Base-by-base conservation (phyloP, 805 yeast genomes). In the Suhomyces pyralidae region DNA sequence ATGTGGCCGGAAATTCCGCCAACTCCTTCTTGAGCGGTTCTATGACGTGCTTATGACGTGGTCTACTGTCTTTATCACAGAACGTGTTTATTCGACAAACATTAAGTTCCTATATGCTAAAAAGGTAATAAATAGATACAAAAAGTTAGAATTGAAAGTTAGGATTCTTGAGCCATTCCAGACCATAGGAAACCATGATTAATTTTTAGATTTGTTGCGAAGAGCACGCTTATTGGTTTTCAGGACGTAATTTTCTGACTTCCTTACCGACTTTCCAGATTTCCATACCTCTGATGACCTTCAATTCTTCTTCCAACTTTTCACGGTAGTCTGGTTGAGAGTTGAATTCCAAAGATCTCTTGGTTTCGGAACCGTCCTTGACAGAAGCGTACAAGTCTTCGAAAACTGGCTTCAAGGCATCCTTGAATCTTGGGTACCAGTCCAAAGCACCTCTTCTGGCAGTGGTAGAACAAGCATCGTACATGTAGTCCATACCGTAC, bases 401-500 rank as follows among this genome's bases (percentile, higher is more conserved):
- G 85, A 94, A 94, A 56, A 94, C 97, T 70, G 99, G 98, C 84
- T 94, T 94, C 80, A 94, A 84, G 71, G 97, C 97, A 66, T 90
- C 93, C 85, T 92, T 92, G 91, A 94, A 94, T 78, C 88, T 81
- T 78, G 98, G 98, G 84, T 94, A 93, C 99, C 99, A 94, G 83
- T 94, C 99, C 69, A 94, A 85, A 74, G 99, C 99, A 85, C 99
- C 99, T 83, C 99, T 90, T 85, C 98, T 91, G 70, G 99, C 99
- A 64, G 99, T 94, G 72, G 99, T 94, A 64, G 99, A 94, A 81
- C 99, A 94, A 69, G 99, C 99, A 74, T 94, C 98, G 86, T 94
- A 94, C 99, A 94, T 94, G 93, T 94, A 94, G 81, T 94, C 99
- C 99, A 94, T 94, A 82, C 99, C 99, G 85, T 94, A 89, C 80